These are phyloP conservation scores for Mariannaea sp. DNA, from an alignment of 2,329 filamentous ascomycete species.

Conservation along the genomic window DNA sequence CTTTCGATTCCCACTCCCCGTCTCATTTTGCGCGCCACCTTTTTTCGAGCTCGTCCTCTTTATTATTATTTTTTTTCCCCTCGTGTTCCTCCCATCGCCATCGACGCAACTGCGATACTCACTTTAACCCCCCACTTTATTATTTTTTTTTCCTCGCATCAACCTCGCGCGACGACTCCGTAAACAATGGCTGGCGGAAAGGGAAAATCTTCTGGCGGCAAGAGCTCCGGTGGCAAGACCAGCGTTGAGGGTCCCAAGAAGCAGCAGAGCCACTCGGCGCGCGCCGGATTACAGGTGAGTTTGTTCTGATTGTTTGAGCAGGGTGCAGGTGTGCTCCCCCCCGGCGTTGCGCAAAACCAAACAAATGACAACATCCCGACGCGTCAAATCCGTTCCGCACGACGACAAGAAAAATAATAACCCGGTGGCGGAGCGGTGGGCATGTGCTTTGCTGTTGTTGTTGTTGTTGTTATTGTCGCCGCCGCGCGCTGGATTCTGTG, in stretches of 20 bases:
- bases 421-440: too few species aligned
- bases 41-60: conserved; percentile 34
- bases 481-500: too few species aligned
- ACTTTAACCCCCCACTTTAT: conserved; percentile 15
- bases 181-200: conserved; percentile 79
- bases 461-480: too few species aligned
- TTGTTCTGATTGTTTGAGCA: conserved; percentile 7
- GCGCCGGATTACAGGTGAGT: conserved; percentile 92
- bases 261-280: conserved; percentile 93
- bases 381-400: too few species aligned
- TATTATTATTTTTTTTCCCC: too few species aligned
- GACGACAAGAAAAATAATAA: too few species aligned
- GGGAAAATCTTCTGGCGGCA: conserved; percentile 89
- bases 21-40: conserved; percentile 26
- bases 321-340: too few species aligned
- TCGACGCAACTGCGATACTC: conserved; percentile 8
- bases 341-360: too few species aligned
- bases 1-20: conserved; percentile 13
- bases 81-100: conserved; percentile 25
- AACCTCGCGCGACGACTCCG: too few species aligned
- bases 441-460: too few species aligned
- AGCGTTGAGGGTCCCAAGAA: conserved; percentile 73
- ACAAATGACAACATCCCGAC: too few species aligned
- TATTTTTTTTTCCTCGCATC: conserved; percentile 29
- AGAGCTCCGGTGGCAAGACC: conserved; percentile 81